Evolutionary conservation across 768 basidiomycete species (phyloP).

Genomic region (Pleurotus tuoliensis): DNA sequence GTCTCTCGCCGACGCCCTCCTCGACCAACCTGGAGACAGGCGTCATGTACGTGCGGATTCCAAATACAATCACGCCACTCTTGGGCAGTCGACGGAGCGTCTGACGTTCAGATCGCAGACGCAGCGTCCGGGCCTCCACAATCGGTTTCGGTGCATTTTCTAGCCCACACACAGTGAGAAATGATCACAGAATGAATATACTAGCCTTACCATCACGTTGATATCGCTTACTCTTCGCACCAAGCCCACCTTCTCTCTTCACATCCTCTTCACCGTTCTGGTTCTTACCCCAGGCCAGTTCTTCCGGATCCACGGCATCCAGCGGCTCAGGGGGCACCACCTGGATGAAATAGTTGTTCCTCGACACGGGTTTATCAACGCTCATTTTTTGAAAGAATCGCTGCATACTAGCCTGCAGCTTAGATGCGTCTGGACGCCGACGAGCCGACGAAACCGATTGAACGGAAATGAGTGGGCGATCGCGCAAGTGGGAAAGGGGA

Average conservation of each 20-base stretch:
- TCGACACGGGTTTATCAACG: conserved; percentile 64
- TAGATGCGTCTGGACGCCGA: conserved; percentile 44
- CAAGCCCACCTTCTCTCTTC: conserved; percentile 11
- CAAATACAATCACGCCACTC: conserved; percentile 65
- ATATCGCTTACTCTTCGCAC: not conserved
- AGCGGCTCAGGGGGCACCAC: conserved; percentile 6
- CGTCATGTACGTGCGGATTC: conserved; percentile 62
- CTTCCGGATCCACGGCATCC: conserved; percentile 49
- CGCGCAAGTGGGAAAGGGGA: too few relatives aligned
- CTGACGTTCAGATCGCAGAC: conserved; percentile 63
- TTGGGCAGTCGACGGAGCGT: conserved; percentile 59
- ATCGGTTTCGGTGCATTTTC: conserved; percentile 21
- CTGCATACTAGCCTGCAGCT: conserved; percentile 59
- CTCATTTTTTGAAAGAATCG: conserved; percentile 67
- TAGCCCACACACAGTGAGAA: not conserved
- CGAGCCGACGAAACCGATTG: too few relatives aligned
- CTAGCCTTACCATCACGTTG: too few relatives aligned
- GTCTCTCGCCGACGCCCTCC: conserved; percentile 53
- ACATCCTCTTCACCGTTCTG: conserved; percentile 24
- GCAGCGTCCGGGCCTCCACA: conserved; percentile 35
- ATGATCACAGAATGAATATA: too few relatives aligned
- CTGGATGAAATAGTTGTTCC: conserved; percentile 55
- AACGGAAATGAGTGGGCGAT: too few relatives aligned
- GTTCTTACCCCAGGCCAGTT: conserved; percentile 60
- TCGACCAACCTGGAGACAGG: conserved; percentile 53